Evolutionary conservation across 2,329 filamentous ascomycete species (phyloP).

Genomic region (Fusarium nanum): DNA sequence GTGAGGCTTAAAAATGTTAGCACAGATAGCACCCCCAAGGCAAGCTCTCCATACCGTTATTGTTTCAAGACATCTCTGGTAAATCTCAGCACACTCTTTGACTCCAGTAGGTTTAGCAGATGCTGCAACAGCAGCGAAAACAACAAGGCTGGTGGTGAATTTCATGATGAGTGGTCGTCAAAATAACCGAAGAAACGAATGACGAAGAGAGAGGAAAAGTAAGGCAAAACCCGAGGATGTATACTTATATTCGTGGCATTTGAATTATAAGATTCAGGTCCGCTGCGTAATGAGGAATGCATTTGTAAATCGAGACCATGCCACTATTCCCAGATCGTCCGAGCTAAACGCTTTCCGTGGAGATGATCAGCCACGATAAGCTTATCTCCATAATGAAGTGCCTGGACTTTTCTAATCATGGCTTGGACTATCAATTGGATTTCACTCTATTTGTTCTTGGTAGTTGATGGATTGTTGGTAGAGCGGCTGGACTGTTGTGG

Average conservation of each 20-base stretch:
- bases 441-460: not conserved
- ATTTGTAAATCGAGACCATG: conserved; percentile 13
- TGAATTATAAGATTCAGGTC: conserved; percentile 1
- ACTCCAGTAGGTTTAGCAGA: not conserved
- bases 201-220: not conserved
- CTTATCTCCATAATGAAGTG: not conserved
- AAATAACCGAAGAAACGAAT: not conserved
- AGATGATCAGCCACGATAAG: not conserved
- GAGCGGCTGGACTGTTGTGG: not conserved
- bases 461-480: not conserved
- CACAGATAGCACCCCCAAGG: fast-evolving
- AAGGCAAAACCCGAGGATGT: fast-evolving
- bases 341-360: conserved; percentile 14
- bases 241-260: not conserved
- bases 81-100: conserved; percentile 4
- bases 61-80: conserved; percentile 13
- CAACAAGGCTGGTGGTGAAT: not conserved
- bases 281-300: conserved; percentile 6
- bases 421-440: not conserved
- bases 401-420: not conserved
- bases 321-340: conserved; percentile 20
- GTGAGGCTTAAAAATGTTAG: conserved; percentile 6
- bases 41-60: not conserved
- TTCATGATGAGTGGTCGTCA: not conserved
- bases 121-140: not conserved